Conservation (phyloP, 1,284 basidiomycete species). For the Ganoderma resinaceum region DNA sequence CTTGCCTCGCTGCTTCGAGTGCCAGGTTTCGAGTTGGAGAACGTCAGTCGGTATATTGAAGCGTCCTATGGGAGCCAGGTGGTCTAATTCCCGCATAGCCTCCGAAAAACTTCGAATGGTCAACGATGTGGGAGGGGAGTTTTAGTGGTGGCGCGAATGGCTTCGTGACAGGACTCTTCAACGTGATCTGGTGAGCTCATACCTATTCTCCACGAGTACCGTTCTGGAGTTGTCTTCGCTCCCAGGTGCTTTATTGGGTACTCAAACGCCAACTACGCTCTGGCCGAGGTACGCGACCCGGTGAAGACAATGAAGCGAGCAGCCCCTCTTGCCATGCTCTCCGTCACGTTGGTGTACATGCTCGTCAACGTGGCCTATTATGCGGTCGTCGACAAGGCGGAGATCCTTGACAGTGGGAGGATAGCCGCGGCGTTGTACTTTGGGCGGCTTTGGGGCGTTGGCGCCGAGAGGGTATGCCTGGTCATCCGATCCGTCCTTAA, state of each 20-base stretch:
- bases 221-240: neutral
- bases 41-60: slow-evolving; percentile 45
- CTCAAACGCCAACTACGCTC: slow-evolving; percentile 73
- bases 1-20: slow-evolving; percentile 60
- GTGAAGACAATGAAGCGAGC: slow-evolving; percentile 71
- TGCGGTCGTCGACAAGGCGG: slow-evolving; percentile 68
- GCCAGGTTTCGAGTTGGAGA: slow-evolving; percentile 51
- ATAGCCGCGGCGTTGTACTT: slow-evolving; percentile 75
- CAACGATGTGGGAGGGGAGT: slow-evolving; percentile 63
- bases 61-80: neutral
- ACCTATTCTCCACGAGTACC: neutral
- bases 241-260: slow-evolving; percentile 74
- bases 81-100: slow-evolving; percentile 21
- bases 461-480: slow-evolving; percentile 56
- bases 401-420: slow-evolving; percentile 65
- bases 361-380: slow-evolving; percentile 75
- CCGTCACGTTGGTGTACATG: slow-evolving; percentile 62
- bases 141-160: slow-evolving; percentile 53
- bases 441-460: slow-evolving; percentile 67
- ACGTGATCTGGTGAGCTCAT: slow-evolving; percentile 62
- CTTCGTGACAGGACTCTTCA: slow-evolving; percentile 68
- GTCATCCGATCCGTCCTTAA: neutral
- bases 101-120: slow-evolving; percentile 60
- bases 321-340: slow-evolving; percentile 66
- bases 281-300: slow-evolving; percentile 72